Evolutionary conservation across 768 basidiomycete genomes (phyloP).

Genomic region (Russula vinacea): DNA sequence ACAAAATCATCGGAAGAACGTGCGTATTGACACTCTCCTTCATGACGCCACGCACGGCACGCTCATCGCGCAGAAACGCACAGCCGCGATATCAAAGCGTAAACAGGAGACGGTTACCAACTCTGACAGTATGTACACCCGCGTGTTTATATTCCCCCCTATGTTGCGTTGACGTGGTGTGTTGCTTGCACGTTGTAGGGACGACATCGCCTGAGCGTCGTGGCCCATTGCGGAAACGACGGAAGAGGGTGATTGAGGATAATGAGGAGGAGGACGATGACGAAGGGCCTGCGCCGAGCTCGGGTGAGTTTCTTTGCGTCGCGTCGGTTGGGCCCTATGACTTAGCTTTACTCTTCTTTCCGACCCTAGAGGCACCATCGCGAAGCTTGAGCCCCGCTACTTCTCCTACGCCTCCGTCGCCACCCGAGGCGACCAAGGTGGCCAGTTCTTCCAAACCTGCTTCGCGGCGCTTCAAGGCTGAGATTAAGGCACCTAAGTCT

Average conservation of each 20-base stretch:
- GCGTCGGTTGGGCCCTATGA: neutral
- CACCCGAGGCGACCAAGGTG: neutral
- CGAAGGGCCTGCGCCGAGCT: constrained; percentile 20
- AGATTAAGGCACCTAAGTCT: constrained; percentile 10
- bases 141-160: neutral
- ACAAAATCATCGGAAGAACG: constrained; percentile 16
- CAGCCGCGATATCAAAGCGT: constrained; percentile 19
- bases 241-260: constrained; percentile 54
- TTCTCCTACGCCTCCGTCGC: neutral
- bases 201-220: constrained; percentile 32
- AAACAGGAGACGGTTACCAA: constrained; percentile 11
- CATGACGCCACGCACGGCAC: neutral
- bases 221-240: constrained; percentile 45
- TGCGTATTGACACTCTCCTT: neutral
- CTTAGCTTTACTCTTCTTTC: neutral
- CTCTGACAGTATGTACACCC: neutral
- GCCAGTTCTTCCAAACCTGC: constrained; percentile 10
- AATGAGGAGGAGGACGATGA: constrained; percentile 43
- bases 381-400: constrained; percentile 9
- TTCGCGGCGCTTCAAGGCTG: constrained; percentile 3
- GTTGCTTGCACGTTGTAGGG: constrained; percentile 7
- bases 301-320: constrained; percentile 10
- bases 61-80: neutral
- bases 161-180: neutral
- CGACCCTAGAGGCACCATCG: constrained; percentile 17